Base-by-base conservation (phyloP, 257 asterid genomes). In the Thymus mandschuricus region DNA sequence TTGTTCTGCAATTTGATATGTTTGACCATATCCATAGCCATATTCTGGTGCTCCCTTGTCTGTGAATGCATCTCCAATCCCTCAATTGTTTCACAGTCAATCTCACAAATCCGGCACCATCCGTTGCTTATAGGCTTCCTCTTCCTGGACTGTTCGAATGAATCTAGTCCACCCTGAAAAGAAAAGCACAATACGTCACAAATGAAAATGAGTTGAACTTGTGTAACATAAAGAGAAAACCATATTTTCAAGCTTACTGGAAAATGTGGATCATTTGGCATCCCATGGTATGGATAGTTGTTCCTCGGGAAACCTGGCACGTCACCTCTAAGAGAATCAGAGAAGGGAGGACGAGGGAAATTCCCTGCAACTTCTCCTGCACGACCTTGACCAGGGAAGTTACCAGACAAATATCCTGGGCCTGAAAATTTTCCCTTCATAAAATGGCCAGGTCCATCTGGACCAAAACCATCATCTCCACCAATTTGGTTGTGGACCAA, bases 61-160 rank as follows among this genome's bases (percentile, higher is more conserved):
- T 93, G 98, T 4, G 97, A 86, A 80, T 93, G 98, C 79, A 86
- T 67, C 68, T 93, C 96, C 66, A 93, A 79, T 34, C 92, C 89
- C 75, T 91, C 97, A 54, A 91, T 87, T 5, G 97, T 81, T 73
- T 86, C 96, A 79, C 97, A 93, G 79, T 93, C 98, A 56, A 85
- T 56, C 78, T 81, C 81, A 81, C 98, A 93, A 48, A 93, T 80
- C 76, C 94, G 85, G 78, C 98, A 93, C 98, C 98, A 93, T 34
- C 95, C 98, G 69, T 72, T 78, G 81, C 88, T 83, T 35, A 76
- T 9, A 54, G 86, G 86, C 70, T 82, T 85, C 81, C 96, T 86
- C 82, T 82, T 91, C 79, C 96, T 80, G 70, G 92, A 76, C 64
- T 75, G 83, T 68, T 86, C 89, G 64, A 85, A 86, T 21, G 88